Evolutionary conservation across 345 rosid species (phyloP), one percentile per base, ranked within the genome.

Genomic region (Firmiana major): DNA sequence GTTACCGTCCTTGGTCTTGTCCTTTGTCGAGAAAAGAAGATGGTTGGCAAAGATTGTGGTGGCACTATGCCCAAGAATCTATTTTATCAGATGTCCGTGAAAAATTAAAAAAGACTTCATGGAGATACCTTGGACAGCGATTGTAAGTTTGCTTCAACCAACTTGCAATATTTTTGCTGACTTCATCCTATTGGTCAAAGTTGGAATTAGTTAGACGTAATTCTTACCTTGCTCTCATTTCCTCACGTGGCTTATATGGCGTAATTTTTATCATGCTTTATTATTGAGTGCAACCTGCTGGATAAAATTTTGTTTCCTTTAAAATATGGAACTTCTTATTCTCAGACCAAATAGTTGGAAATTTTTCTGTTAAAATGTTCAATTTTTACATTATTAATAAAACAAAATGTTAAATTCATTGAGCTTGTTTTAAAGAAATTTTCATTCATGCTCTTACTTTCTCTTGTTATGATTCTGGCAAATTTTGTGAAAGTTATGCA

Each of bases 51-150:
- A 90, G 74, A 79, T 73, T 88, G 78, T 92, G 97, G 97, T 94
- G 97, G 98, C 90, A 73, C 48, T 94, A 94, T 82, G 98, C 97
- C 57, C 97, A 90, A 83, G 80, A 91, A 59, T 91, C 97, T 71
- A 55, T 94, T 73, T 58, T 92, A 67, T 87, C 92, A 58, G 97
- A 92, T 85, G 93, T 92, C 63, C 94, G 81, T 15, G 83, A 76
- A 86, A 89, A 88, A 77, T 84, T 94, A 80, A 90, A 83, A 85
- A 94, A 85, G 85, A 90, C 89, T 78, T 94, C 98, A 6, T 94
- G 97, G 97, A 91, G 89, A 88, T 90, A 86, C 77, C 84, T 92
- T 24, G 95, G 93, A 78, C 82, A 85, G 73, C 89, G 94, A 82
- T 76, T 94, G 98, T 90, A 83, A 86, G 92, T 88, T 78, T 74